These are phyloP conservation scores for Spathaspora gorwiae DNA, from an alignment of 805 yeast species.

Conservation along the genomic window DNA sequence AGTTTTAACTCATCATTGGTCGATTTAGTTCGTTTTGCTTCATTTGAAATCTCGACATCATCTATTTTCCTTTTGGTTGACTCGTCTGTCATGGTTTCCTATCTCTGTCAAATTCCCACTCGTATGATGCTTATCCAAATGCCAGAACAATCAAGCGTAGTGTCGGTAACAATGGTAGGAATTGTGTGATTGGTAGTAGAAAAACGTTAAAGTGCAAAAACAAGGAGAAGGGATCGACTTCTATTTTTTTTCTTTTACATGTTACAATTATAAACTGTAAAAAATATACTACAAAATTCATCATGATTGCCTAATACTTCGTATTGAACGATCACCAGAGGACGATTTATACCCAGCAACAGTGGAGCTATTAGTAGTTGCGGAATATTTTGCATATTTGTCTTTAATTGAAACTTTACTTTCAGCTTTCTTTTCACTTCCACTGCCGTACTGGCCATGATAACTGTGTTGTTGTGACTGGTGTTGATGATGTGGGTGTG, in stretches of 20 bases:
- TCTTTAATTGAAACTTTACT: constrained; percentile 11
- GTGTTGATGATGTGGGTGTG: constrained; percentile 33
- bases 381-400: constrained; percentile 19
- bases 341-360: constrained; percentile 2
- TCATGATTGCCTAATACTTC: constrained; percentile 6
- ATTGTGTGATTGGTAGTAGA: no score
- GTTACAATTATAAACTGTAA: not conserved
- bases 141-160: no score
- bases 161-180: no score
- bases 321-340: constrained; percentile 5
- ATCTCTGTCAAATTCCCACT: no score
- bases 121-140: no score
- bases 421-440: not conserved
- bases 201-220: no score
- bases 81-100: constrained; percentile 10
- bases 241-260: not conserved
- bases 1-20: constrained; percentile 23
- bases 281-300: not conserved
- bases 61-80: constrained; percentile 18
- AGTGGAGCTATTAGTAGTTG: not conserved
- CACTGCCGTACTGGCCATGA: not conserved
- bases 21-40: constrained; percentile 8
- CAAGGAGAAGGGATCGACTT: no score
- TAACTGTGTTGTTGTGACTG: not conserved
- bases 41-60: constrained; percentile 2